Percentiles rank a stretch among this genome's conserved stretches.
Evolutionary conservation across 371 early-diverging fungal species (phyloP).

Genomic region (Dichotomocladium elegans): DNA sequence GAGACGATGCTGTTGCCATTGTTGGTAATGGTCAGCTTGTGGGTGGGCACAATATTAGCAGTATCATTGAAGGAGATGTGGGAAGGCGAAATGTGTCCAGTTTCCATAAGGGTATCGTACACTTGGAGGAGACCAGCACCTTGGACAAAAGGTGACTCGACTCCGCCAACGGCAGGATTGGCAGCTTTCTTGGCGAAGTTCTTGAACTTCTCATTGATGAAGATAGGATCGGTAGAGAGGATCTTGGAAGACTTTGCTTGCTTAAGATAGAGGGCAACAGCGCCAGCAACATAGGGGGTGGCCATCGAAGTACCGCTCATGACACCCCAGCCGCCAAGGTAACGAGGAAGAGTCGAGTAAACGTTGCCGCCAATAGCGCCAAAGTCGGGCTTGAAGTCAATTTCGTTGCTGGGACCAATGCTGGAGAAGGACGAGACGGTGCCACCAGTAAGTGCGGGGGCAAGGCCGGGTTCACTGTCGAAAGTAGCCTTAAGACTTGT

Average conservation of each 20-base stretch:
- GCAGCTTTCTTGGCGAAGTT: conserved; percentile 44
- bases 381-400: conserved; percentile 46
- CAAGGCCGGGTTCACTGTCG: background rate
- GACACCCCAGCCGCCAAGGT: conserved; percentile 46
- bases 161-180: conserved; percentile 12
- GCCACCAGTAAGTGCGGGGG: conserved; percentile 22
- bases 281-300: conserved; percentile 68
- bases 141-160: conserved; percentile 40
- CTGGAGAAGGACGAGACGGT: conserved; percentile 48
- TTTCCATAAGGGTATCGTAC: conserved; percentile 47
- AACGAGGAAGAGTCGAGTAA: conserved; percentile 55
- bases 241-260: conserved; percentile 14
- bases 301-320: conserved; percentile 68
- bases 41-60: conserved; percentile 25
- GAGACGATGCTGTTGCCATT: conserved; percentile 42
- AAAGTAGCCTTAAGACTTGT: conserved; percentile 2
- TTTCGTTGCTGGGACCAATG: conserved; percentile 31
- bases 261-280: conserved; percentile 55
- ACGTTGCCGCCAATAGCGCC: conserved; percentile 66
- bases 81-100: conserved; percentile 54
- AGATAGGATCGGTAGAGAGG: conserved; percentile 1
- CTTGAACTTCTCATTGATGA: conserved; percentile 30
- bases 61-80: conserved; percentile 64
- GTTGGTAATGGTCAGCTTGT: conserved; percentile 54
- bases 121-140: conserved; percentile 74